Evolutionary conservation across 306 rosid genomes (phyloP).

Genomic region (Herpetospermum pedunculosum): DNA sequence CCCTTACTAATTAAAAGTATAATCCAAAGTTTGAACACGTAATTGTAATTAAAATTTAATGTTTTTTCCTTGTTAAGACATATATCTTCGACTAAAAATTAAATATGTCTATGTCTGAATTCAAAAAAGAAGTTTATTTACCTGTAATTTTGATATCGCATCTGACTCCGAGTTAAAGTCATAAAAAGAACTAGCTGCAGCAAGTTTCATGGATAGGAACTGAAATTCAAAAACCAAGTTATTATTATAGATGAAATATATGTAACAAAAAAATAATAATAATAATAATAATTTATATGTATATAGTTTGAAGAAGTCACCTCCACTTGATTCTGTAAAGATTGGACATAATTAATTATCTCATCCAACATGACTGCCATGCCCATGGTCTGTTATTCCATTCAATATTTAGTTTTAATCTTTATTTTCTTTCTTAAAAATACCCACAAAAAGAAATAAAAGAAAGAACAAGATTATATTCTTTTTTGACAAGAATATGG

Average conservation of each 20-base stretch:
- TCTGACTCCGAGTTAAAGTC: conserved; percentile 78
- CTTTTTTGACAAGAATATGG: background rate
- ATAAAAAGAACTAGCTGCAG: conserved; percentile 71
- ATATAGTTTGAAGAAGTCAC: conserved; percentile 16
- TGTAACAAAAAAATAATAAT: background rate
- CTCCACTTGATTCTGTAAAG: conserved; percentile 96
- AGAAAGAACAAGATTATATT: background rate
- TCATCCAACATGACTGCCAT: conserved; percentile 98
- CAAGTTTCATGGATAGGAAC: conserved; percentile 89
- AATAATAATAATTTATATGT: background rate
- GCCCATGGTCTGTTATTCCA: conserved; percentile 77
- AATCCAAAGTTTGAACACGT: background rate
- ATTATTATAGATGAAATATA: background rate
- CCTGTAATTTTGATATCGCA: conserved; percentile 64
- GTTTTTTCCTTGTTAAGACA: too few relatives aligned
- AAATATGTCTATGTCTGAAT: too few relatives aligned
- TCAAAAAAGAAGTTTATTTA: too few relatives aligned
- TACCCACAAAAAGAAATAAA: background rate
- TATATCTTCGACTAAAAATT: too few relatives aligned
- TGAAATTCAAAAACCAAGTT: conserved; percentile 18
- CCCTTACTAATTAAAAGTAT: background rate
- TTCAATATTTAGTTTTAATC: background rate
- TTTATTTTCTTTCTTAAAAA: background rate
- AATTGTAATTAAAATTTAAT: background rate
- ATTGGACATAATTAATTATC: conserved; percentile 92